phyloP scores from a whole-genome alignment of 176 grass and related monocot species.

The Aegilops umbellulata region DNA sequence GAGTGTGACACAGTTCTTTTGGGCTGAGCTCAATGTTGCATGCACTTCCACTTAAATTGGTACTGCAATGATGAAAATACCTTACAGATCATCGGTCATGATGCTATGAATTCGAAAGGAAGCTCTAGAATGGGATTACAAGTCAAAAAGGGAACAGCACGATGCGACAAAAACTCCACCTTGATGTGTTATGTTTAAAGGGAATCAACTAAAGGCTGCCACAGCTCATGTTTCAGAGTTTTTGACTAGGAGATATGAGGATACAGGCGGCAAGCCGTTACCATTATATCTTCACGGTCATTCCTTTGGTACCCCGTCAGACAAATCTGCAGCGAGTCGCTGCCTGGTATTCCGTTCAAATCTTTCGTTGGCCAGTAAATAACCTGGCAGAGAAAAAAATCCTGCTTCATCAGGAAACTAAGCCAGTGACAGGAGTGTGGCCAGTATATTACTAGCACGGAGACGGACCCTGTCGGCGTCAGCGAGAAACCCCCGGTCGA shows the following conservation, averaged over 20 bases:
- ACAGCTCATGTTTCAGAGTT: neutral
- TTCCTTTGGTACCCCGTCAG: constrained; percentile 80
- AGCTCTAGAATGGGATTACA: neutral
- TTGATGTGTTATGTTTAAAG: neutral
- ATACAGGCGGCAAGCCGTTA: constrained; percentile 20
- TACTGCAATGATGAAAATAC: neutral
- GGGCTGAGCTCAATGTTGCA: neutral
- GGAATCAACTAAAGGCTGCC: neutral
- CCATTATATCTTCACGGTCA: constrained; percentile 74
- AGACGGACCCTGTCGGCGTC: constrained; percentile 57
- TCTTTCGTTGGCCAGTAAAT: constrained; percentile 68
- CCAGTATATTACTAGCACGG: neutral
- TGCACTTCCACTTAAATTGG: neutral
- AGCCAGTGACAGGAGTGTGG: neutral
- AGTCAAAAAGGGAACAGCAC: too few species aligned
- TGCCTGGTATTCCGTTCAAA: constrained; percentile 65
- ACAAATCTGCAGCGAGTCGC: constrained; percentile 59
- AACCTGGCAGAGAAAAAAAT: constrained; percentile 39
- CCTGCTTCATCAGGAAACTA: neutral
- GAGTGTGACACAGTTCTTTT: neutral
- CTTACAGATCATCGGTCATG: neutral
- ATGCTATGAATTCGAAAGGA: neutral
- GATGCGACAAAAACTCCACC: neutral
- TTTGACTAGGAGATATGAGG: neutral
- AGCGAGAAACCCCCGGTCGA: constrained; percentile 46